These are phyloP conservation scores for Exophiala lecanii-corni DNA, from an alignment of 2,329 filamentous ascomycete species.

Conservation along the genomic window DNA sequence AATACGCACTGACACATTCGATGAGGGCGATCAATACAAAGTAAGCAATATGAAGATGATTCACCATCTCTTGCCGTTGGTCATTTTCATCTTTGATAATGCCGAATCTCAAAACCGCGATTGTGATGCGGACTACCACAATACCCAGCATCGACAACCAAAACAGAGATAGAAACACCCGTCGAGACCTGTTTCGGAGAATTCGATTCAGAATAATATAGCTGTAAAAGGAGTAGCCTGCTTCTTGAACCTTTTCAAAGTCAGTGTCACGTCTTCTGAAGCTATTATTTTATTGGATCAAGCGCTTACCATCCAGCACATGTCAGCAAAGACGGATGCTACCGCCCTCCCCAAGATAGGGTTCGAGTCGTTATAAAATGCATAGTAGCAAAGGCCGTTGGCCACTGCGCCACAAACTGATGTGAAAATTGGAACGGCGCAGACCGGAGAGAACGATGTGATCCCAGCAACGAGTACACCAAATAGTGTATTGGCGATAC, in stretches of 20 bases:
- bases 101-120: background rate
- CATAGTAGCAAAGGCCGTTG: conserved; percentile 1
- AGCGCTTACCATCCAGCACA: background rate
- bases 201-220: conserved; percentile 1
- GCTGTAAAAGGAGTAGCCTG: conserved; percentile 1
- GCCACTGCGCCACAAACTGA: background rate
- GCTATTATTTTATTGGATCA: background rate
- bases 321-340: conserved; percentile 1
- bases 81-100: background rate
- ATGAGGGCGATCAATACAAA: background rate
- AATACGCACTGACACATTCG: background rate
- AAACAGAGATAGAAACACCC: background rate
- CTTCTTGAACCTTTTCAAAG: background rate
- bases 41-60: background rate
- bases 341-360: background rate
- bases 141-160: conserved; percentile 1
- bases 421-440: background rate
- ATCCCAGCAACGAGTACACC: background rate
- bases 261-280: background rate
- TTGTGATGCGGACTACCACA: background rate
- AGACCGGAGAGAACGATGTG: background rate
- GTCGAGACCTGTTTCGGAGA: background rate
- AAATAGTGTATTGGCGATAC: background rate
- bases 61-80: background rate
- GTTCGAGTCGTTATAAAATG: conserved; percentile 1